Base-by-base conservation (phyloP, 2,329 filamentous ascomycete genomes). In the Nemania sp. region DNA sequence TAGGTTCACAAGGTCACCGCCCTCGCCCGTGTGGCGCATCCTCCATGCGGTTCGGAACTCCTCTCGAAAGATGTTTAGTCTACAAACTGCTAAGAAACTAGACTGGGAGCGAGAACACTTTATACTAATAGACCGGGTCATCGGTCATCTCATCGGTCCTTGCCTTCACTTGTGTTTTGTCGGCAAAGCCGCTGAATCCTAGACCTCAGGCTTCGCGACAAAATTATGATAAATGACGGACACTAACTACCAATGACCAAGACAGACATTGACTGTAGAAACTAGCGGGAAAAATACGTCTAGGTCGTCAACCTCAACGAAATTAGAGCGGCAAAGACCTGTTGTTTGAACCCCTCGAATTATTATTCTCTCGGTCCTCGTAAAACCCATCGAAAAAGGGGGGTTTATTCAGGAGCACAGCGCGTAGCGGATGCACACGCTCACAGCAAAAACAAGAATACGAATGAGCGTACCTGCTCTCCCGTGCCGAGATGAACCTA, bases 11-110 rank as follows among this genome's bases (percentile, higher is more conserved):
- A 85, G 85, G 69, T 88, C 85, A 62, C 84, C 85, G 60, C 84
- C 85, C 75, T 88, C 86, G 21, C 79, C 75, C 75, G 87, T 85
- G 70, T 87, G 88, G 35, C 86, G 80, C 86, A 88, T 88, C 17
- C 85, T 3, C 85, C 0, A 86, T 86, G 60, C 86, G 86, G 70
- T 88, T 88, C 25, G 80, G 84, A 39, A 86, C 86, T 37, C 86
- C 86, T 0, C 85, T 88, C 25, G 25, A 29, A 29, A 7, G 25
- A 7, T 29, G 7, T 3, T 29, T 29, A 29, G 3, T 29, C n/a
- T n/a, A n/a, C n/a, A n/a, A 7, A 7, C 25, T 29, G 7, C 7
- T 7, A 29, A 7, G 7, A 29, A 29, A 29, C 25, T 29, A 29
- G 25, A 29, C 25, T 29, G 25, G 25, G 25, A 4, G 25, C 25